These are phyloP conservation scores for Simplicillium aogashimaense DNA, from an alignment of 2,329 filamentous ascomycete genomes.

Conservation along the genomic window DNA sequence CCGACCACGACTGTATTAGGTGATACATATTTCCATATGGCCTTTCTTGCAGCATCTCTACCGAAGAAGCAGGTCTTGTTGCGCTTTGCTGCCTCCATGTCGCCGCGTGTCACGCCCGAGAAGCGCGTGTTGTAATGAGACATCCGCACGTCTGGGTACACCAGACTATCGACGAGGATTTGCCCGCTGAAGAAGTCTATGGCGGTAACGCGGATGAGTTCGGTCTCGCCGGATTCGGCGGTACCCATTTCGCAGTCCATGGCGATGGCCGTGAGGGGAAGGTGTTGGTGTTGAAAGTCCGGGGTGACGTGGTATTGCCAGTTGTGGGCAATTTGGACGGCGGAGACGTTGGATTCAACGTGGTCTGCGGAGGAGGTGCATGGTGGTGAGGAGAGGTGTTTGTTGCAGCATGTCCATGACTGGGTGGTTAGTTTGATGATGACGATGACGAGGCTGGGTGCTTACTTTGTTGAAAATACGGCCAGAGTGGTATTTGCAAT, in stretches of 20 bases:
- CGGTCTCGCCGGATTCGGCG: conserved; percentile 29
- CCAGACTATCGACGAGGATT: conserved; percentile 38
- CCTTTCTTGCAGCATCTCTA: conserved; percentile 26
- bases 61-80: conserved; percentile 27
- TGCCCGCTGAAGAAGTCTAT: conserved; percentile 40
- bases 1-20: conserved; percentile 37
- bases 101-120: conserved; percentile 33
- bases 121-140: conserved; percentile 37
- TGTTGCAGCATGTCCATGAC: conserved; percentile 21
- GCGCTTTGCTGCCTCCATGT: conserved; percentile 25
- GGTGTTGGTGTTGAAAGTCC: not conserved
- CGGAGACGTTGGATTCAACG: conserved; percentile 10
- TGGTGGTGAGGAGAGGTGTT: conserved; percentile 10
- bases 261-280: conserved; percentile 22
- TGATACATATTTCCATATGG: conserved; percentile 32
- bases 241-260: conserved; percentile 49
- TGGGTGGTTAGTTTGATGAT: conserved; percentile 7
- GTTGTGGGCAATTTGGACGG: conserved; percentile 15
- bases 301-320: conserved; percentile 16
- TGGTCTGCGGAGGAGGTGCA: conserved; percentile 17
- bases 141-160: conserved; percentile 35
- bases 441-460: not conserved
- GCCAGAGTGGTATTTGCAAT: conserved; percentile 19
- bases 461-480: conserved; percentile 16
- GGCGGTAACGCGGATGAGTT: conserved; percentile 40